Percentiles rank a stretch among this genome's conserved stretches.
Evolutionary conservation across 306 rosid species (phyloP).

Genomic region (Citrullus amarus): DNA sequence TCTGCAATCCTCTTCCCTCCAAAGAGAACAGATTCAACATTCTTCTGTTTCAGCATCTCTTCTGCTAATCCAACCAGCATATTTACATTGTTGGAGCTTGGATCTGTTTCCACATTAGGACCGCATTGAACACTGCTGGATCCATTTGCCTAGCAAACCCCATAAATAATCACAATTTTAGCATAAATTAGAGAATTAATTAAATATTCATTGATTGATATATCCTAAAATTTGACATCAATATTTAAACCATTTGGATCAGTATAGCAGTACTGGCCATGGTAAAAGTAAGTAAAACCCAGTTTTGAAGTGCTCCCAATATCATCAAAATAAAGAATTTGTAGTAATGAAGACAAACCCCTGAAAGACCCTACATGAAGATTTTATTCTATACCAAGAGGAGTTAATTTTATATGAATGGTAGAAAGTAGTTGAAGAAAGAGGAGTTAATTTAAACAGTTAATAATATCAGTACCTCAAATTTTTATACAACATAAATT

Average conservation of each 20-base stretch:
- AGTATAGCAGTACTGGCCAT: background rate
- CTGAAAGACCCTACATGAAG: background rate
- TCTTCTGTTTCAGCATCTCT: slow-evolving; percentile 90
- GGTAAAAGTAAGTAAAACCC: background rate
- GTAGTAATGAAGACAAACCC: background rate
- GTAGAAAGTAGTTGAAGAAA: background rate
- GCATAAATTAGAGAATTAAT: background rate
- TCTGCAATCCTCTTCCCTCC: slow-evolving; percentile 86
- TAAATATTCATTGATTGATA: background rate
- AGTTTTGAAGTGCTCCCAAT: background rate
- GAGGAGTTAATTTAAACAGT: background rate
- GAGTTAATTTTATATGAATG: background rate
- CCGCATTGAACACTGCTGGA: slow-evolving; percentile 76
- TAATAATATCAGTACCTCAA: background rate
- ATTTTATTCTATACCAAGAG: background rate
- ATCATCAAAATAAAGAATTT: background rate
- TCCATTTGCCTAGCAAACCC: slow-evolving; percentile 61
- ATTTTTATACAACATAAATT: background rate
- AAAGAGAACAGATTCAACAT: slow-evolving; percentile 87
- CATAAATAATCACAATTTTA: slow-evolving; percentile 3
- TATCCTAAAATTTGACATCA: background rate
- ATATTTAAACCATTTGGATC: no score
- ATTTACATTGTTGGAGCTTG: slow-evolving; percentile 70
- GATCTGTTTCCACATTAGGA: slow-evolving; percentile 67
- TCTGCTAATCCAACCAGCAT: slow-evolving; percentile 69